Base-by-base conservation (phyloP, 1,139 yeast species). In the Suhomyces coccinellae region DNA sequence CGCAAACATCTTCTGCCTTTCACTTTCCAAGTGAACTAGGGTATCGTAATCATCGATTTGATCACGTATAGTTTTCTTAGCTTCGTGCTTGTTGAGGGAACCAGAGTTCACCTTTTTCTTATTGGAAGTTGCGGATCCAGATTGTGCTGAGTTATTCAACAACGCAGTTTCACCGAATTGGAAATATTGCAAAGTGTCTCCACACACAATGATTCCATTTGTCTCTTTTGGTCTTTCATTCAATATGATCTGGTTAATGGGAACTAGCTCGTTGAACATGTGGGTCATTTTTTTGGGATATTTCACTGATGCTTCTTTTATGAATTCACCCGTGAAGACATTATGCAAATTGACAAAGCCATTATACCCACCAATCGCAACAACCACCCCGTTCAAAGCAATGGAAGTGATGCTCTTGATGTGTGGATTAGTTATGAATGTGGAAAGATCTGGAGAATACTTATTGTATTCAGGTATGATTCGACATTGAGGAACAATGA, bases 281-380 rank as follows among this genome's bases (percentile, higher is more conserved):
- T 50, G 56, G 1, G 47, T 43, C 40, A 71, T 69, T 43, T 71
- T 67, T 46, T 70, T 71, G 4, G 83, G 78, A 30, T 74, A 69
- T 44, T 77, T 69, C 3, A 71, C 60, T 8, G 79, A 71, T 6
- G 77, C 76, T 24, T 75, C 75, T 44, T 82, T 65, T 13, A 82
- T 57, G 37, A 69, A 71, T 36, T 71, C 74, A 2, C 93, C 93
- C 0, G 82, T 81, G 43, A 81, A 69, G 0, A 80, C 72, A 57
- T 88, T 87, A 60, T 80, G 80, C 20, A 86, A 66, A 41, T 82
- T 79, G 5, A 83, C 75, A 49, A 71, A 73, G 15, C 93, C 93
- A 52, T 82, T 77, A 53, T 75, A 77, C 2, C 87, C 86, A 0
- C 87, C 86, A 2, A 83, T 69, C 1, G 82, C 70, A 6, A 85